Evolutionary conservation across 1,139 yeast species (phyloP).

Genomic region (Magnusiomyces paraingens): DNA sequence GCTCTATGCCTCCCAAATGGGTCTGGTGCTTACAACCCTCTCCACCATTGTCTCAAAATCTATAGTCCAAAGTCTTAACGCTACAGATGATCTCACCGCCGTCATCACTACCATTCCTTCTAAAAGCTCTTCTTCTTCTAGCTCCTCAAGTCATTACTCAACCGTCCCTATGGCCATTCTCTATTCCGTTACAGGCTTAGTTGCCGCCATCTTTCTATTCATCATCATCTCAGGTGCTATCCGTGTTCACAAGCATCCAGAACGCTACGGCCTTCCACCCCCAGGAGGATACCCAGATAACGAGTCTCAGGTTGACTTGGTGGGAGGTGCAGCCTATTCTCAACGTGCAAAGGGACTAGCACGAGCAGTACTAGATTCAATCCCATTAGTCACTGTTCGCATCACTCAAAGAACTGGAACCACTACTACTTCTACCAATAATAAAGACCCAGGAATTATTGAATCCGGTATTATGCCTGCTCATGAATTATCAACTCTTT

Average conservation of each 20-base stretch:
- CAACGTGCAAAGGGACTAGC: constrained; percentile 33
- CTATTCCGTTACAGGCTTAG: constrained; percentile 30
- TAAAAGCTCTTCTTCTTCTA: constrained; percentile 8
- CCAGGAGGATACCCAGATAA: constrained; percentile 14
- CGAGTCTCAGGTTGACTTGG: neutral
- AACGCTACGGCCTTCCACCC: constrained; percentile 29
- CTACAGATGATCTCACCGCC: constrained; percentile 17
- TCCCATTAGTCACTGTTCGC: constrained; percentile 31
- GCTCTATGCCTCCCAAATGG: constrained; percentile 26
- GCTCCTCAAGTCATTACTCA: constrained; percentile 14
- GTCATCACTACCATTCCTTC: constrained; percentile 19
- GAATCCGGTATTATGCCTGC: neutral
- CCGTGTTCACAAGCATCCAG: constrained; percentile 34
- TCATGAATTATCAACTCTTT: constrained; percentile 1
- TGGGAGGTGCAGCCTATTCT: constrained; percentile 15
- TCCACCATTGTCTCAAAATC: constrained; percentile 23
- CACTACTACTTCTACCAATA: neutral
- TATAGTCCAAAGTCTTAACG: constrained; percentile 21
- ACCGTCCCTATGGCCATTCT: constrained; percentile 31
- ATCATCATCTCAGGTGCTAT: constrained; percentile 32
- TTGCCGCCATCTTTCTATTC: constrained; percentile 29
- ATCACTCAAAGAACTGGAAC: constrained; percentile 11
- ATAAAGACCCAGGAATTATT: neutral
- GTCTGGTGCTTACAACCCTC: constrained; percentile 29
- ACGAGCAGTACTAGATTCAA: constrained; percentile 34